phyloP scores from a whole-genome alignment of 148 eudicot genomes.

The Diospyros kaki region DNA sequence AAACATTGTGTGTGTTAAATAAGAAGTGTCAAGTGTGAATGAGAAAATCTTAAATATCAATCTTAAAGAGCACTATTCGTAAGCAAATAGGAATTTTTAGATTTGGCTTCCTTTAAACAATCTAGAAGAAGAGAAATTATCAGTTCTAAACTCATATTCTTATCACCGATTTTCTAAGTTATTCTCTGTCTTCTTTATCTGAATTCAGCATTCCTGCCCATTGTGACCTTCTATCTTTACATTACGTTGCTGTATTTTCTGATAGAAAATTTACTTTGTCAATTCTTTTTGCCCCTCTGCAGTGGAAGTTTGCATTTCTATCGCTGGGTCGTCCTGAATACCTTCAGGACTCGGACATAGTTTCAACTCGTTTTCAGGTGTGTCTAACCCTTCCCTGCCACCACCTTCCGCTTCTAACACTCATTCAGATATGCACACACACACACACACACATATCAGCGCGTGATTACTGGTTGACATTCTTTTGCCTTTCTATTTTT shows the following conservation, averaged over 20 bases:
- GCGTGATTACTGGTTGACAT: background rate
- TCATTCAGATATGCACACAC: background rate
- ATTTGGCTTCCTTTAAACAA: no score
- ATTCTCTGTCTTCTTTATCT: no score
- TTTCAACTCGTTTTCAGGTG: slow-evolving; percentile 94
- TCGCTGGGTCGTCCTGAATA: slow-evolving; percentile 92
- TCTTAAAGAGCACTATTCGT: no score
- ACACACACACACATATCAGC: background rate
- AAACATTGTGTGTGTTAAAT: no score
- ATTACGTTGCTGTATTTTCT: background rate
- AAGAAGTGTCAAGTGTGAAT: no score
- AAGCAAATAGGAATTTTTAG: no score
- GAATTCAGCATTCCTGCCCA: background rate
- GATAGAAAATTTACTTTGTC: background rate
- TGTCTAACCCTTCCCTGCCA: slow-evolving; percentile 4
- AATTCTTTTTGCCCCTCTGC: background rate
- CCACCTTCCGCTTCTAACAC: slow-evolving; percentile 4
- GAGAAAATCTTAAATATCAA: no score
- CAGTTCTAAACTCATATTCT: no score
- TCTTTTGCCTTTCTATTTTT: background rate
- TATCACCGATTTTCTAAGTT: no score
- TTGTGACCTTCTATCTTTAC: no score
- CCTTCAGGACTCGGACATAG: slow-evolving; percentile 72
- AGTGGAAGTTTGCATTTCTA: slow-evolving; percentile 82
- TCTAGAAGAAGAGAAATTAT: no score